Evolutionary conservation across 768 basidiomycete species (phyloP).

Genomic region (Termitomyces sp.): DNA sequence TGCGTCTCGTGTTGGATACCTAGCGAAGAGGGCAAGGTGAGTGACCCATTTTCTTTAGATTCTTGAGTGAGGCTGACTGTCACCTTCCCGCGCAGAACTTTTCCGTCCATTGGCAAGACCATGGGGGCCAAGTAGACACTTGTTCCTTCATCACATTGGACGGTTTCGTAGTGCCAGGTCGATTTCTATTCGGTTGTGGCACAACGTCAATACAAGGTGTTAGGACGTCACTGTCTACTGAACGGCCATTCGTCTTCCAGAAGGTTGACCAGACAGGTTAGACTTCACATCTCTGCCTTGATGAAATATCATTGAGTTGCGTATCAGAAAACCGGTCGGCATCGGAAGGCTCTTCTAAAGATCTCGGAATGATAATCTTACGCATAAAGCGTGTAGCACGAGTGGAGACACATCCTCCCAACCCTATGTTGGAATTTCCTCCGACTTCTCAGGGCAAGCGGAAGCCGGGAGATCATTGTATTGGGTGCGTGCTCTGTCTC

Average conservation of each 20-base stretch:
- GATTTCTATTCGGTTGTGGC: slow-evolving; percentile 57
- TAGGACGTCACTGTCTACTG: slow-evolving; percentile 43
- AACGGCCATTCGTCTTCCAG: slow-evolving; percentile 62
- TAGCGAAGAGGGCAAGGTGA: slow-evolving; percentile 54
- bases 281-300: neutral
- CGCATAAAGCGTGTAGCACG: slow-evolving; percentile 39
- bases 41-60: slow-evolving; percentile 4
- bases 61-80: neutral
- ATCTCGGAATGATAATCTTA: slow-evolving; percentile 50
- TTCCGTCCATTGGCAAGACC: slow-evolving; percentile 62
- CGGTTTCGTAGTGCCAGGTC: slow-evolving; percentile 57
- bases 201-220: slow-evolving; percentile 50
- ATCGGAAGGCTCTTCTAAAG: slow-evolving; percentile 25
- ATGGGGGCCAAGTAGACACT: slow-evolving; percentile 47
- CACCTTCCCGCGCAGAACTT: slow-evolving; percentile 38
- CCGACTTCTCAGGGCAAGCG: slow-evolving; percentile 29
- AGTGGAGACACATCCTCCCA: slow-evolving; percentile 28
- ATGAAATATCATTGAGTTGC: neutral
- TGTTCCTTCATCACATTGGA: slow-evolving; percentile 65
- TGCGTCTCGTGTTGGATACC: slow-evolving; percentile 69
- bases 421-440: slow-evolving; percentile 39
- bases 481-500: slow-evolving; percentile 36
- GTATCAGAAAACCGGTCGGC: slow-evolving; percentile 4
- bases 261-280: slow-evolving; percentile 35
- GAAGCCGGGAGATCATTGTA: slow-evolving; percentile 36